Evolutionary conservation across 2,329 filamentous ascomycete genomes (phyloP), one percentile per base, ranked within the genome.

Genomic region (Arthrinium puccinioides): DNA sequence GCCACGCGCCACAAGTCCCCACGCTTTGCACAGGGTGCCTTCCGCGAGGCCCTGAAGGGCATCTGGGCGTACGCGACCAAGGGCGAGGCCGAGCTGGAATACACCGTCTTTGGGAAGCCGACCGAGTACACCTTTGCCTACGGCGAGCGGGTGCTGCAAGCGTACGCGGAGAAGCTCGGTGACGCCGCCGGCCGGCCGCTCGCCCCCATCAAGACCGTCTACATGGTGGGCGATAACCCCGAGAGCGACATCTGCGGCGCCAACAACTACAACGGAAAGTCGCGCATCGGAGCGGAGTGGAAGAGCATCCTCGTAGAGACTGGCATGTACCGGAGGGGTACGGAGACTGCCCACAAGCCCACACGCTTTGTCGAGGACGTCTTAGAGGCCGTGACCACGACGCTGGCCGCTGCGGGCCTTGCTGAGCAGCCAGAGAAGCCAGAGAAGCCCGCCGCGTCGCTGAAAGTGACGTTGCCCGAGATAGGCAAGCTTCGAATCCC

Each of bases 161-260:
- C 51, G 36, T 43, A 55, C 51, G 37, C 47, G 30, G 38, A 45
- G 39, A 49, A 35, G 23, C n/a, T 44, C 13, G 13, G 37, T n/a
- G 21, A 32, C 1, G 6, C 36, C 14, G 11, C 18, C 5, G 25
- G 29, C 9, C 14, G 38, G 42, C 26, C 39, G 14, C 13, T 9
- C 28, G 19, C 38, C 15, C 40, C 44, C 32, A 48, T 51, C 32
- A 68, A 66, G 46, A 74, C 67, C 10, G 79, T 87, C 2, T 87
- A 84, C 56, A 87, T 87, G 83, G 67, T 88, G 30, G 84, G 84
- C 3, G 75, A 80, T 46, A 79, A 79, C 41, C 74, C 75, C 1
- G 78, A 76, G 46, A 80, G 74, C 32, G 84, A 87, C 54, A 85
- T 88, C 44, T 59, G 64, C 4, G 84, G 84, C 3, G 82, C 79